Conservation (phyloP, 2,329 filamentous ascomycete genomes). For the Penicillium hordei region DNA sequence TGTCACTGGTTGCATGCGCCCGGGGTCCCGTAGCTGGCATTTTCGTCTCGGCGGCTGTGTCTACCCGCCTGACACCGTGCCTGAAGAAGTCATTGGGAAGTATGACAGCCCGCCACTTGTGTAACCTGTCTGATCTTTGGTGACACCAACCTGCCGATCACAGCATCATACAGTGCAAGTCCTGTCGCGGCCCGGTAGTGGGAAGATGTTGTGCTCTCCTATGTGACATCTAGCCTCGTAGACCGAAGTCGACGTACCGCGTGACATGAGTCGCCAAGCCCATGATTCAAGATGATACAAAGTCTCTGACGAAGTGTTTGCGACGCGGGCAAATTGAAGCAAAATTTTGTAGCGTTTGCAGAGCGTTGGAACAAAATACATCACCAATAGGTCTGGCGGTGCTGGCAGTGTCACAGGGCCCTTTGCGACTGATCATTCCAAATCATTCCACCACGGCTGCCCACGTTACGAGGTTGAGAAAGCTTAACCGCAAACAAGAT, state of each 20-base stretch:
- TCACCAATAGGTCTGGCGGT: slow-evolving; percentile 13
- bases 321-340: not conserved
- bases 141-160: slow-evolving; percentile 8
- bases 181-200: slow-evolving; percentile 12
- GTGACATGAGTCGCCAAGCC: not conserved
- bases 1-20: not conserved
- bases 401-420: slow-evolving; percentile 11
- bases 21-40: not conserved
- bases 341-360: slow-evolving; percentile 3
- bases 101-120: slow-evolving; percentile 2
- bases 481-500: slow-evolving; percentile 9
- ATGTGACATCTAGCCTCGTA: not conserved
- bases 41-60: not conserved
- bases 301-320: not conserved
- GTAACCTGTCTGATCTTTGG: not conserved
- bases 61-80: not conserved
- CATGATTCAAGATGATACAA: not conserved
- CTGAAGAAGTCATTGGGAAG: not conserved
- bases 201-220: not conserved
- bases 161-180: slow-evolving; percentile 5
- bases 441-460: slow-evolving; percentile 15
- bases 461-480: slow-evolving; percentile 6
- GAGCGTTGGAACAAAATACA: slow-evolving; percentile 2
- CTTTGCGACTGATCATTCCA: slow-evolving; percentile 11
- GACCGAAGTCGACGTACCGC: not conserved